A percentile compares a stretch with the other conserved stretches of the same genome.
Conservation (phyloP, 176 grass and related monocot genomes). For the Rhynchospora tenuis region DNA sequence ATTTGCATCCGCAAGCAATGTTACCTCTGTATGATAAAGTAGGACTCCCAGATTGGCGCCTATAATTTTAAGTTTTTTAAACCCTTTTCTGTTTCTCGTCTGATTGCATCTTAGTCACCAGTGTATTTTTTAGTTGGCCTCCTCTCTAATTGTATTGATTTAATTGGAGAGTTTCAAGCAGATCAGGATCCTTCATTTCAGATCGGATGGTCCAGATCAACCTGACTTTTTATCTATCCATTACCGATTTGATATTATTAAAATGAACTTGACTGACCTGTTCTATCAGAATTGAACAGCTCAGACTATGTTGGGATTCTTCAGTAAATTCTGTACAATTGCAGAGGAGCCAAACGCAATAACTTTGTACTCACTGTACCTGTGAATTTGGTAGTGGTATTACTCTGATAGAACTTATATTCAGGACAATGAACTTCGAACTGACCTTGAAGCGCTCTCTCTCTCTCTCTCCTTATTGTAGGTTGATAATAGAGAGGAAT, state of each 20-base stretch:
- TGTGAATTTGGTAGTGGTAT: background rate
- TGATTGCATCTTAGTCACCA: background rate
- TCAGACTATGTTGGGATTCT: background rate
- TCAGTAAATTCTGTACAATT: background rate
- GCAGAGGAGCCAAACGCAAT: background rate
- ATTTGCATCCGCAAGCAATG: background rate
- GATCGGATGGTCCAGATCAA: background rate
- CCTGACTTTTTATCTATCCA: background rate
- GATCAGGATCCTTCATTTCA: background rate
- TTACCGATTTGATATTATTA: background rate
- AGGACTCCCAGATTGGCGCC: background rate
- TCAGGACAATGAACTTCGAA: background rate
- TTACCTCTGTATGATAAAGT: background rate
- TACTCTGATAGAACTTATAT: background rate
- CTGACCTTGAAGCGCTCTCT: background rate
- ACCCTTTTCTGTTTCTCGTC: background rate
- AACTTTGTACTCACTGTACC: background rate
- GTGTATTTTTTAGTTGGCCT: background rate
- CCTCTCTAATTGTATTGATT: background rate
- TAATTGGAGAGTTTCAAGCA: background rate
- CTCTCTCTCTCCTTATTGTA: conserved; percentile 22
- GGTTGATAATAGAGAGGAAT: conserved; percentile 58
- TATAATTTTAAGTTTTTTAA: background rate
- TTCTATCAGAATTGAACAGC: background rate
- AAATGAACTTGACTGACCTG: background rate